These are phyloP conservation scores for Fusarium sterilihyphosum DNA, from an alignment of 2,329 filamentous ascomycete species.

Conservation along the genomic window DNA sequence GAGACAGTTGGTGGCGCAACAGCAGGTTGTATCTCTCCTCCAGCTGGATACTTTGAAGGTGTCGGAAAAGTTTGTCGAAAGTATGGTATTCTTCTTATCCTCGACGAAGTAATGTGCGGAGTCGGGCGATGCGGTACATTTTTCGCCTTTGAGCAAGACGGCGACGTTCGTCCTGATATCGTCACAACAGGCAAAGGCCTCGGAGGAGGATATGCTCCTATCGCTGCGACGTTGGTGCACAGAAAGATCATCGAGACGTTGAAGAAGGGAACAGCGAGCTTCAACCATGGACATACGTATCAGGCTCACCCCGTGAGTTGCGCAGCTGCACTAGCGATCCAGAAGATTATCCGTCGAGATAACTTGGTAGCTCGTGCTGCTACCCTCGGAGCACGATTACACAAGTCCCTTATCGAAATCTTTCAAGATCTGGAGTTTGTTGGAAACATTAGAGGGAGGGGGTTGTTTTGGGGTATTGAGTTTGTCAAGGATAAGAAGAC, in stretches of 20 bases:
- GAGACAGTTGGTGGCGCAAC: slow-evolving; percentile 77
- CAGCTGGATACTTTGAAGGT: slow-evolving; percentile 74
- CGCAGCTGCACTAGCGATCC: slow-evolving; percentile 70
- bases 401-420: slow-evolving; percentile 52
- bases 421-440: slow-evolving; percentile 61
- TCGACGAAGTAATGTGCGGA: slow-evolving; percentile 83
- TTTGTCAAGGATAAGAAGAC: slow-evolving; percentile 53
- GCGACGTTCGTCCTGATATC: slow-evolving; percentile 67
- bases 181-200: slow-evolving; percentile 74
- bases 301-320: slow-evolving; percentile 70
- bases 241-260: slow-evolving; percentile 58
- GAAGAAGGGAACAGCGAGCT: slow-evolving; percentile 49
- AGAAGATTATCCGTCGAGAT: slow-evolving; percentile 66
- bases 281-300: slow-evolving; percentile 68
- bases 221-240: slow-evolving; percentile 68
- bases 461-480: slow-evolving; percentile 61
- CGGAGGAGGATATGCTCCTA: slow-evolving; percentile 69
- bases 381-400: slow-evolving; percentile 61
- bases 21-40: slow-evolving; percentile 73
- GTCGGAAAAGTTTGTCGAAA: slow-evolving; percentile 75
- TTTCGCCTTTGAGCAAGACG: slow-evolving; percentile 71
- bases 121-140: slow-evolving; percentile 67
- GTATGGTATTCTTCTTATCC: slow-evolving; percentile 77
- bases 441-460: slow-evolving; percentile 69
- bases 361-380: slow-evolving; percentile 67